Base-by-base conservation (phyloP, 495 filamentous ascomycete species). In the Astrothelium macrocarpum region DNA sequence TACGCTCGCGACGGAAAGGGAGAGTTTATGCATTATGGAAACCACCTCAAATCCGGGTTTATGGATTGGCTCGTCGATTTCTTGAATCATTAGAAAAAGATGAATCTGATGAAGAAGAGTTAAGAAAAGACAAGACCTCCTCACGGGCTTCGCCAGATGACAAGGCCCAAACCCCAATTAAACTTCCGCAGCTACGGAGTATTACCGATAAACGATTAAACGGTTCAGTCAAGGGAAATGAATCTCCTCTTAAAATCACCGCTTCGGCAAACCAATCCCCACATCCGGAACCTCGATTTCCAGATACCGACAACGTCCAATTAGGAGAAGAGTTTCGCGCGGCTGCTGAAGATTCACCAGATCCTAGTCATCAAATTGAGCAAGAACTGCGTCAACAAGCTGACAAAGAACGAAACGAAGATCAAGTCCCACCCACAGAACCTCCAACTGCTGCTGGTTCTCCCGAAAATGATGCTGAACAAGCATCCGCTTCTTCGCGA, bases 21-120 rank as follows among this genome's bases (percentile, higher is more conserved):
- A 56, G 49, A 29, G 31, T 60, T 26, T 26, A 34, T 20, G 59
- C 36, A n/a, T 36, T 25, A 11, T 60, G 59, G 59, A 60, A 60
- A 25, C 26, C 59, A 34, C 59, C 59, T 43, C 10, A 36, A 0
- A 10, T 60, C 20, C 16, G n/a, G 4, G 23, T 60, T 26, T 18
- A 26, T 60, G 32, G 59, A 12, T 26, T 60, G 12, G 31, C 16
- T 23, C 31, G 36, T 23, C 32, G 31, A 16, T 36, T 60, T 20
- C n/a, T 60, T 4, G 59, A 60, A 25, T 36, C 32, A 23, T 36
- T 60, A 31, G 59, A 60, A 34, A 60, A 43, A 60, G 9, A 26
- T 0, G 11, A 28, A 26, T 28, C 25, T 29, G 49, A 56, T 29
- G 49, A 56, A 11, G 49, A 56, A 9, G 49, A 29, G 25, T 56